These are phyloP conservation scores for Kodamaea kaohsiungensis DNA, from an alignment of 805 yeast species.

Conservation along the genomic window DNA sequence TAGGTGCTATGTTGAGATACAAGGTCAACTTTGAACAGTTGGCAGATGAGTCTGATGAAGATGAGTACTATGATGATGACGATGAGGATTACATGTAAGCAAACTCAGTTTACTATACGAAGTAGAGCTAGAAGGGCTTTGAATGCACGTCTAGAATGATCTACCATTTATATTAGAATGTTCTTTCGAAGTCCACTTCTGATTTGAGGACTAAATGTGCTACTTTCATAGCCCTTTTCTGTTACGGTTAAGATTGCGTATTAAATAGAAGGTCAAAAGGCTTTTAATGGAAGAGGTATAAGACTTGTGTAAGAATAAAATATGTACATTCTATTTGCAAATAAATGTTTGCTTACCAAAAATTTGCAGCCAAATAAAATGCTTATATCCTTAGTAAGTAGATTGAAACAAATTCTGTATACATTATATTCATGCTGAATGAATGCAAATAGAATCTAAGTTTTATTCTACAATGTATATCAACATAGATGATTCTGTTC, in stretches of 20 bases:
- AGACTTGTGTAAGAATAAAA: background rate
- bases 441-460: no score
- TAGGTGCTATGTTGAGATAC: constrained; percentile 95
- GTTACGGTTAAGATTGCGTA: background rate
- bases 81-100: constrained; percentile 35
- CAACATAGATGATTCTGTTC: no score
- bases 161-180: background rate
- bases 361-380: background rate
- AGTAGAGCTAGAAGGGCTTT: background rate
- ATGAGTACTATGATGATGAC: constrained; percentile 77
- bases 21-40: constrained; percentile 96
- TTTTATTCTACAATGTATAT: no score
- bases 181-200: background rate
- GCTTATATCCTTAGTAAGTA: no score
- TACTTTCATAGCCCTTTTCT: background rate
- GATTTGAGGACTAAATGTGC: background rate
- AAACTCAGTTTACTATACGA: background rate
- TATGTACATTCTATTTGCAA: background rate
- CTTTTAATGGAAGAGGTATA: background rate
- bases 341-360: no score
- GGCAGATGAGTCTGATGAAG: constrained; percentile 82
- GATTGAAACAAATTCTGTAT: no score
- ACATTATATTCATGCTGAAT: no score
- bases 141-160: background rate
- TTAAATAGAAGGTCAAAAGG: background rate